Conservation (phyloP, 768 basidiomycete species). For the Russula abietina region DNA sequence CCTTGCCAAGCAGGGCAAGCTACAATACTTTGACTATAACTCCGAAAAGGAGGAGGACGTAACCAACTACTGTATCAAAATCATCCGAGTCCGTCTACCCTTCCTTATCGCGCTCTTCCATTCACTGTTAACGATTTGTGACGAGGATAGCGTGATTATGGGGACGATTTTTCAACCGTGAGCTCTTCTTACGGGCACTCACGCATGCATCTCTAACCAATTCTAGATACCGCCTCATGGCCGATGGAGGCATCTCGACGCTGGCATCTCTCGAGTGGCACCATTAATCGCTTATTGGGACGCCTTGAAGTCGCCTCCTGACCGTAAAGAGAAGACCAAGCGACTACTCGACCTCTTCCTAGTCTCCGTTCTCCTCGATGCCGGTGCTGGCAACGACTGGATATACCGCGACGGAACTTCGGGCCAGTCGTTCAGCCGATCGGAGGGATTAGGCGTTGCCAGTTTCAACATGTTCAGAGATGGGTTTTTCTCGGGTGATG, state of each 20-base stretch:
- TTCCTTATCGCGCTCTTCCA: neutral
- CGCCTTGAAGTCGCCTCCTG: slow-evolving; percentile 36
- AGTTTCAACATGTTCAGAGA: slow-evolving; percentile 82
- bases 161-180: slow-evolving; percentile 57
- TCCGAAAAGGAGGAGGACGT: slow-evolving; percentile 67
- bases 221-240: slow-evolving; percentile 79
- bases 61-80: slow-evolving; percentile 63
- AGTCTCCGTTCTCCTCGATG: slow-evolving; percentile 90
- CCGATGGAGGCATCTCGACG: slow-evolving; percentile 84
- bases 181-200: slow-evolving; percentile 26
- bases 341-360: slow-evolving; percentile 84
- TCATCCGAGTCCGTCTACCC: slow-evolving; percentile 60
- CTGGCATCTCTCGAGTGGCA: slow-evolving; percentile 55
- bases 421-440: slow-evolving; percentile 52
- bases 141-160: slow-evolving; percentile 65
- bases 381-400: slow-evolving; percentile 87
- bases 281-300: slow-evolving; percentile 58
- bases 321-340: slow-evolving; percentile 55
- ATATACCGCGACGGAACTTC: slow-evolving; percentile 57
- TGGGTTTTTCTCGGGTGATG: slow-evolving; percentile 74
- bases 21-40: slow-evolving; percentile 84
- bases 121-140: slow-evolving; percentile 1
- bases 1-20: slow-evolving; percentile 65
- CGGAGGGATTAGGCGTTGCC: slow-evolving; percentile 83
- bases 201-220: neutral